Percentiles rank a stretch among this genome's conserved stretches.
Conservation (phyloP, 2,329 filamentous ascomycete genomes). For the Aspergillus alliaceus region DNA sequence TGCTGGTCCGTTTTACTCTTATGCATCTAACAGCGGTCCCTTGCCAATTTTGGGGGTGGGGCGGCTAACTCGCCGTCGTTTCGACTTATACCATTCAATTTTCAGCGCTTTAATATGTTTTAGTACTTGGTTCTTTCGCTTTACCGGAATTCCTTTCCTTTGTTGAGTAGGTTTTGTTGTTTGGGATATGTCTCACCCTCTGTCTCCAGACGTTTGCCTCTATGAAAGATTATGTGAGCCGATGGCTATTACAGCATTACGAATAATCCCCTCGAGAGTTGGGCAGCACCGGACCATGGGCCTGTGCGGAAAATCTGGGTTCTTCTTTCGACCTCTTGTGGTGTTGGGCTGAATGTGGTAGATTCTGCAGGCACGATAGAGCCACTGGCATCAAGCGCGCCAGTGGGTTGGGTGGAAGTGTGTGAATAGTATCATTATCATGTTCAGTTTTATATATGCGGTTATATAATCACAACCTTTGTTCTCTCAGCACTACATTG, state of each 20-base stretch:
- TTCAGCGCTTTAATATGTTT: not conserved
- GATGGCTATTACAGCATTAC: not conserved
- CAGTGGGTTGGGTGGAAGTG: not conserved
- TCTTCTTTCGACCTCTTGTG: not conserved
- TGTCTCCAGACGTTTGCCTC: not conserved
- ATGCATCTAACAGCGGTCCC: constrained; percentile 7
- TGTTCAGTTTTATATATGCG: not conserved
- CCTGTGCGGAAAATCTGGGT: not conserved
- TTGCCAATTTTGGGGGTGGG: not conserved
- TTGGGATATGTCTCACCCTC: not conserved
- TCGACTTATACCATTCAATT: constrained; percentile 11
- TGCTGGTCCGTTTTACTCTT: constrained; percentile 5
- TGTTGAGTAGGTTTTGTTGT: not conserved
- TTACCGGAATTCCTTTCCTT: not conserved
- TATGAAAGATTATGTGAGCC: not conserved
- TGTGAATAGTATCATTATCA: not conserved
- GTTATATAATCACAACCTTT: not conserved
- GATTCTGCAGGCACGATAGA: not conserved
- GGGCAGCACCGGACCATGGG: not conserved
- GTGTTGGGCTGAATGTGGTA: not conserved
- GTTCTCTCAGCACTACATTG: not conserved
- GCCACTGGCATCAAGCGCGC: not conserved
- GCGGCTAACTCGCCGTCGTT: not conserved
- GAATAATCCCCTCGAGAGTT: not conserved
- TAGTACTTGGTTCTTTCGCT: not conserved